These are phyloP conservation scores for Candida tibetensis DNA, from an alignment of 805 yeast genomes.

Conservation along the genomic window DNA sequence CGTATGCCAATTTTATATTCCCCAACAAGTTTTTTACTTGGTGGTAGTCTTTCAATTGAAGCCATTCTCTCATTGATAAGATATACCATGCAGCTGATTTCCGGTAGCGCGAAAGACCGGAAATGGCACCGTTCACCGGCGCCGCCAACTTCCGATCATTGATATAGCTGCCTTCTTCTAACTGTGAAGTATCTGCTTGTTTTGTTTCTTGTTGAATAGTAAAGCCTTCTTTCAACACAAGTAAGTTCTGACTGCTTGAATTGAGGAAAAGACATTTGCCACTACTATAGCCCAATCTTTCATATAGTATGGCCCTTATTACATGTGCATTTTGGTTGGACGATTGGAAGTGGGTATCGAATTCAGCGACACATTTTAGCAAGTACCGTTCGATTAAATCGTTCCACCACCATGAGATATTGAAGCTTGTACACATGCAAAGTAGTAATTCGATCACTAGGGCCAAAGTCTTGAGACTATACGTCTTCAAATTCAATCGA, in stretches of 20 bases:
- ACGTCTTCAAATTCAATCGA: conserved; percentile 64
- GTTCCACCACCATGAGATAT: conserved; percentile 45
- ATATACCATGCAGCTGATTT: conserved; percentile 77
- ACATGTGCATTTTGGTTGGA: conserved; percentile 43
- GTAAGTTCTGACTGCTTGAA: conserved; percentile 5
- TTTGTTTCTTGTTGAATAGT: background rate
- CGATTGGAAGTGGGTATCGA: conserved; percentile 40
- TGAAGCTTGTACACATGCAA: conserved; percentile 41
- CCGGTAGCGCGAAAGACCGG: conserved; percentile 58
- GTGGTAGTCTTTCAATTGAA: conserved; percentile 21
- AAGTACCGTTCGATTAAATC: conserved; percentile 43
- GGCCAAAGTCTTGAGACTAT: conserved; percentile 66
- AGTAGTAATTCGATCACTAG: conserved; percentile 69
- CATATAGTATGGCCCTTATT: conserved; percentile 44
- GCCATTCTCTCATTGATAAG: conserved; percentile 72
- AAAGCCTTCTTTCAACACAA: conserved; percentile 2
- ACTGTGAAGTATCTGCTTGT: conserved; percentile 10
- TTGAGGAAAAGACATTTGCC: conserved; percentile 39
- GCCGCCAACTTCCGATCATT: conserved; percentile 35
- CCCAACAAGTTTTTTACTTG: conserved; percentile 27
- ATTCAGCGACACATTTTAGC: conserved; percentile 46
- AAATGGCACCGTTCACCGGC: conserved; percentile 39
- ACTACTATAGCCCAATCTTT: conserved; percentile 42
- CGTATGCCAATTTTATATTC: conserved; percentile 25
- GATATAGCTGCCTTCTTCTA: conserved; percentile 27